Evolutionary conservation across 768 basidiomycete genomes (phyloP), one percentile per base, ranked within the genome.

Genomic region (Xerocomus spinulosus): DNA sequence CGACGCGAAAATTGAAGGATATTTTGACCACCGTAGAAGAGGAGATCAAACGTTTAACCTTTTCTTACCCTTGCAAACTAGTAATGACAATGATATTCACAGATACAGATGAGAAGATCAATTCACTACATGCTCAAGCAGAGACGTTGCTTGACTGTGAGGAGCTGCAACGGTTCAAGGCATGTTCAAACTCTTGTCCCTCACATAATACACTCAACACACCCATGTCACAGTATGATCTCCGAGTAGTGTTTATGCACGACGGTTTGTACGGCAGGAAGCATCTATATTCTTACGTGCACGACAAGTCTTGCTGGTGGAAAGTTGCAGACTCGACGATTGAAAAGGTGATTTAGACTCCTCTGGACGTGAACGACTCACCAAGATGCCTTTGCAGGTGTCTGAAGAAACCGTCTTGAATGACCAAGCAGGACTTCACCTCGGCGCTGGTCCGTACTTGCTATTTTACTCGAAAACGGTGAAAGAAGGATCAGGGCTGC

Each of bases 221-320:
- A 28, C 10, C 26, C 10, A 21, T 21, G 14, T 13, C 13, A 18
- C 34, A 91, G 87, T 92, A 91, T 57, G 87, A 90, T 53, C 77
- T 92, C 20, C 83, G 87, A 3, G 83, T 78, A 8, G 88, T 90
- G 5, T 73, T 91, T 32, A 72, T 88, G 38, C 85, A 90, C 54
- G 87, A 85, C 10, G 89, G 89, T 5, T 67, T 88, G 26, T 83
- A 81, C 34, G 89, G 89, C 9, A 73, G 90, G 38, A 87, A 78
- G 47, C 85, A 89, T 56, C 69, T 87, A 9, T 88, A 89, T 61
- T 85, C 85, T 6, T 92, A 90, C 53, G 80, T 88, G 12, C 78
- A 82, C 49, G 64, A 62, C 24, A 74, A 79, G 36, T 82, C 76
- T 5, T 67, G 62, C 3, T 92, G 89, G 89, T 92, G 87, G 86